Evolutionary conservation across 306 rosid genomes (phyloP).

Genomic region (Datisca glomerata): DNA sequence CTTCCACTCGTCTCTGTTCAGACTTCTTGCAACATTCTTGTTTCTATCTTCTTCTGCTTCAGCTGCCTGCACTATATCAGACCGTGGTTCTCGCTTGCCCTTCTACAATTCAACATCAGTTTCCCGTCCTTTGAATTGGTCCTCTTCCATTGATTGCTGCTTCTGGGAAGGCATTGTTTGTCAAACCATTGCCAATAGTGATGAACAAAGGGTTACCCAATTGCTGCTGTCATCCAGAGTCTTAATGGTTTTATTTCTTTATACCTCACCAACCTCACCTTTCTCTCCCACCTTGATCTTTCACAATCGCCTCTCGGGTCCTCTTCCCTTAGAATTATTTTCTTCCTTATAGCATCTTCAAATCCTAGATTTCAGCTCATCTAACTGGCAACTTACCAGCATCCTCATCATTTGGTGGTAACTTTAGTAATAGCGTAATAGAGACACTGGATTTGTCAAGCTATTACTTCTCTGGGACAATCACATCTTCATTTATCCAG

Average conservation of each 20-base stretch:
- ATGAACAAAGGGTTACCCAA: conserved; percentile 30
- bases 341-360: background rate
- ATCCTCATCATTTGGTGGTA: background rate
- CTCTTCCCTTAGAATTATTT: background rate
- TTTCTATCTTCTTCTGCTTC: conserved; percentile 11
- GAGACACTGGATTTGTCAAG: conserved; percentile 50
- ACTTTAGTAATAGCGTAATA: background rate
- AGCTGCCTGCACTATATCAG: conserved; percentile 30
- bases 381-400: background rate
- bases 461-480: conserved; percentile 40
- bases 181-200: conserved; percentile 3
- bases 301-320: conserved; percentile 30
- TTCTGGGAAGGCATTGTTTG: conserved; percentile 56
- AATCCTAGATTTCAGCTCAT: background rate
- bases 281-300: conserved; percentile 42
- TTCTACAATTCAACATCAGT: conserved; percentile 15
- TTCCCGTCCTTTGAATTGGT: conserved; percentile 42
- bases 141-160: conserved; percentile 49
- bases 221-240: conserved; percentile 29
- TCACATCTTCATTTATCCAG: conserved; percentile 30
- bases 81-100: conserved; percentile 33
- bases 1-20: background rate
- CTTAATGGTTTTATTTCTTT: conserved; percentile 31
- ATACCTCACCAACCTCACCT: conserved; percentile 24
- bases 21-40: background rate